A percentile compares a stretch with the other conserved stretches of the same genome.
Evolutionary conservation across 1,139 yeast genomes (phyloP).

Genomic region (Wickerhamiella pararugosa): DNA sequence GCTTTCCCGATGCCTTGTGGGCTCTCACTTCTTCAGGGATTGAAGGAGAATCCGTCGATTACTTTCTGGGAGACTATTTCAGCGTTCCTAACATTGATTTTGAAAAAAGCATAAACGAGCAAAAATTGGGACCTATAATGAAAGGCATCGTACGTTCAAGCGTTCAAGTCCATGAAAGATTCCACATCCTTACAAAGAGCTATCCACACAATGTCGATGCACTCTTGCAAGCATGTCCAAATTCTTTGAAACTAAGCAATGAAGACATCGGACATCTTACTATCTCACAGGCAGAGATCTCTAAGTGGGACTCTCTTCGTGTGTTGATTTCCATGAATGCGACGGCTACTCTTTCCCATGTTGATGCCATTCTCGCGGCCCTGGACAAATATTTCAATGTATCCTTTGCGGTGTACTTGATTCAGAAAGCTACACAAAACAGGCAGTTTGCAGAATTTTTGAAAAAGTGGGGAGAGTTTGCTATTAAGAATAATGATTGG

Average conservation of each 20-base stretch:
- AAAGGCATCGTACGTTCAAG: conserved; percentile 3
- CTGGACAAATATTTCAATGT: neutral
- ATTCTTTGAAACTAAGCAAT: too few relatives aligned
- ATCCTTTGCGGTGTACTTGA: neutral
- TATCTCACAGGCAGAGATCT: neutral
- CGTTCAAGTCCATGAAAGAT: conserved; percentile 2
- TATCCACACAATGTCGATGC: neutral
- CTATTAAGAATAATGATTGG: neutral
- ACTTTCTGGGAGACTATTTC: conserved; percentile 2
- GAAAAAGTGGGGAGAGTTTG: neutral
- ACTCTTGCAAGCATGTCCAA: neutral
- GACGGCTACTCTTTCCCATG: neutral
- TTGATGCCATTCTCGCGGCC: neutral
- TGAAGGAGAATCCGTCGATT: neutral
- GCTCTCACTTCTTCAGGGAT: neutral
- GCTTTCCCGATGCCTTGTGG: neutral
- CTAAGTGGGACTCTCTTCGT: neutral
- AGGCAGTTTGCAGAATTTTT: conserved; percentile 3
- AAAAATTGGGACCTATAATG: neutral
- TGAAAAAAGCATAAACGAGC: neutral
- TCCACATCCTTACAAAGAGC: neutral
- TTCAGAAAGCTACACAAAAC: neutral
- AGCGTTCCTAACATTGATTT: neutral
- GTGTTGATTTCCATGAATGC: neutral
- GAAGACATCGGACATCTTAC: too few relatives aligned